Conservation (phyloP, 2,329 filamentous ascomycete species). For the Cadophora malorum region DNA sequence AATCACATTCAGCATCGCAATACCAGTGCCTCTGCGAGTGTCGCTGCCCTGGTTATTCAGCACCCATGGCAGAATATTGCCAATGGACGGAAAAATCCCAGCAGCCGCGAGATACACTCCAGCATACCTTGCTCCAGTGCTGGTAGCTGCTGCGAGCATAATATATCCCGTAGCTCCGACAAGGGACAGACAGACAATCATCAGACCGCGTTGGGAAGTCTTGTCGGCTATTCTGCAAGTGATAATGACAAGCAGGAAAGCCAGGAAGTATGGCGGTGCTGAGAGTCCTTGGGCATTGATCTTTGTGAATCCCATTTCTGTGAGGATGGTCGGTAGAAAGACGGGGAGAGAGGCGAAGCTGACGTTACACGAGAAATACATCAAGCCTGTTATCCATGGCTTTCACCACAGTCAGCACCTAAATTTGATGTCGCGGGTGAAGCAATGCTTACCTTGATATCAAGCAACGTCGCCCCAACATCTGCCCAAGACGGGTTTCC, state of each 20-base stretch:
- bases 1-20: conserved; percentile 71
- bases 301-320: conserved; percentile 70
- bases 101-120: conserved; percentile 57
- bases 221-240: conserved; percentile 38
- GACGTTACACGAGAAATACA: conserved; percentile 56
- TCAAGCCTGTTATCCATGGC: conserved; percentile 23
- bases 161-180: conserved; percentile 25
- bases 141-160: conserved; percentile 23
- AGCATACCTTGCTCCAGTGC: conserved; percentile 20
- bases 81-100: conserved; percentile 71
- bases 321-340: conserved; percentile 67
- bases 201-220: conserved; percentile 24
- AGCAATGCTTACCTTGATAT: conserved; percentile 48
- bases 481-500: conserved; percentile 54
- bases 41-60: conserved; percentile 74
- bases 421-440: no score
- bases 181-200: conserved; percentile 14
- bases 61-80: conserved; percentile 74
- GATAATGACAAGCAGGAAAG: conserved; percentile 65
- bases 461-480: conserved; percentile 53
- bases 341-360: conserved; percentile 70
- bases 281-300: conserved; percentile 75
- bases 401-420: conserved; percentile 1
- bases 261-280: conserved; percentile 73
- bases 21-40: conserved; percentile 68